Evolutionary conservation across 177 flowering plant genomes (phyloP).

Genomic region (Tripterygium wilfordii): DNA sequence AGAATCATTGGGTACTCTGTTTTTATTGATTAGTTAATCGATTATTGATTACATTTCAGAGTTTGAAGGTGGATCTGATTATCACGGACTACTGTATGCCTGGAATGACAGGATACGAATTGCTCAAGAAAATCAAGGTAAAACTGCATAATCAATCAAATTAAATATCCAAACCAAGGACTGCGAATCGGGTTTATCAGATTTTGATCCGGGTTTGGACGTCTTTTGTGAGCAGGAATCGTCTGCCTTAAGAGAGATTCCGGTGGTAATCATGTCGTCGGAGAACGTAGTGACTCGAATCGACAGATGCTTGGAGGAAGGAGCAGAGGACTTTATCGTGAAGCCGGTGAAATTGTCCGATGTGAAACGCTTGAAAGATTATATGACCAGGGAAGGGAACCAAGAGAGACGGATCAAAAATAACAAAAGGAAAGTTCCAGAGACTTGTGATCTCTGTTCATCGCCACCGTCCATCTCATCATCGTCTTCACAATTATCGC

Average conservation of each 20-base stretch:
- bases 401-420: constrained; percentile 21
- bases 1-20: no score
- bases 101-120: constrained; percentile 86
- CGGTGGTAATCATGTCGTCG: constrained; percentile 82
- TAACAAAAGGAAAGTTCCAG: constrained; percentile 48
- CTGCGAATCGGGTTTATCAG: background rate
- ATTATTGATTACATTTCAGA: constrained; percentile 24
- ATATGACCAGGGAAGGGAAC: constrained; percentile 21
- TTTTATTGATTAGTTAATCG: no score
- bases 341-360: constrained; percentile 72
- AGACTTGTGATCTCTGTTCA: constrained; percentile 17
- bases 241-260: constrained; percentile 43
- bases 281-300: constrained; percentile 59
- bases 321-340: constrained; percentile 69
- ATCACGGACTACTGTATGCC: constrained; percentile 94
- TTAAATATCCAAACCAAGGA: background rate
- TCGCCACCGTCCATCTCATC: constrained; percentile 20
- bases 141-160: background rate
- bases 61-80: constrained; percentile 71
- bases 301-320: constrained; percentile 79
- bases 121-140: constrained; percentile 85
- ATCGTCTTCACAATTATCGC: constrained; percentile 21
- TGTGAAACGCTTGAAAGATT: constrained; percentile 47
- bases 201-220: no score
- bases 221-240: constrained; percentile 42